These are phyloP conservation scores for Leccinum fuscescens DNA, from an alignment of 1,284 basidiomycete genomes.

Conservation along the genomic window DNA sequence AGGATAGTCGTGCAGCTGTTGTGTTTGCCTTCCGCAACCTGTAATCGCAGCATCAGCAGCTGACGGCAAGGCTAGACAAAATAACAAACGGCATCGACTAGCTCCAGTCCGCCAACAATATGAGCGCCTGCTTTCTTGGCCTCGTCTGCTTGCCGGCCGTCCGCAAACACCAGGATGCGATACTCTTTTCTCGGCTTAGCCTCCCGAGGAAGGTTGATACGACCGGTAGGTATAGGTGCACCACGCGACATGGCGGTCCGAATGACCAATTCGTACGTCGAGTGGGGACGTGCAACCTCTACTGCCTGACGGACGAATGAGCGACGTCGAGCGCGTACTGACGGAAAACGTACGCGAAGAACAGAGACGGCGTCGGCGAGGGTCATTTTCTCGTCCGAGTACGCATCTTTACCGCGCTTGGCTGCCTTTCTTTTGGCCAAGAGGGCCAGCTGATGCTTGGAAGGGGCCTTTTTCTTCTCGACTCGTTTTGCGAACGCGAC, in stretches of 20 bases:
- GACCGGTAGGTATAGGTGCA: slow-evolving; percentile 78
- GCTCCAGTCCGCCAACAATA: slow-evolving; percentile 82
- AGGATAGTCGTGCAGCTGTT: slow-evolving; percentile 78
- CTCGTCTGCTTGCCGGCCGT: slow-evolving; percentile 73
- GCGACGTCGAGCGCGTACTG: not conserved
- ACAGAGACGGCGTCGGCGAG: slow-evolving; percentile 64
- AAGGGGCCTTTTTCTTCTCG: slow-evolving; percentile 50
- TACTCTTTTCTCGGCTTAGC: slow-evolving; percentile 71
- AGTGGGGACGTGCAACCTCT: slow-evolving; percentile 71
- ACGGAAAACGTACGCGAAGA: slow-evolving; percentile 55
- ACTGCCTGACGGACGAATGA: slow-evolving; percentile 55
- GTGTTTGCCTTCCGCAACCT: slow-evolving; percentile 68
- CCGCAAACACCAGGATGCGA: slow-evolving; percentile 84
- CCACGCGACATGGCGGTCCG: slow-evolving; percentile 76
- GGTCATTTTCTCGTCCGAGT: slow-evolving; percentile 60
- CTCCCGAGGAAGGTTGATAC: slow-evolving; percentile 68
- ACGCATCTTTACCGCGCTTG: slow-evolving; percentile 42
- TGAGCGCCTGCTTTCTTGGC: slow-evolving; percentile 82
- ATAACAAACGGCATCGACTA: slow-evolving; percentile 71
- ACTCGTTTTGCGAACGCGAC: slow-evolving; percentile 46
- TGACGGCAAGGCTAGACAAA: not conserved
- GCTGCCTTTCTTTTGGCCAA: slow-evolving; percentile 40
- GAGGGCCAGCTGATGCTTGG: slow-evolving; percentile 63
- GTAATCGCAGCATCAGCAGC: slow-evolving; percentile 5
- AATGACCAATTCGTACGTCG: slow-evolving; percentile 79